Evolutionary conservation across 805 yeast species (phyloP).

Genomic region (Kluyveromyces siamensis): DNA sequence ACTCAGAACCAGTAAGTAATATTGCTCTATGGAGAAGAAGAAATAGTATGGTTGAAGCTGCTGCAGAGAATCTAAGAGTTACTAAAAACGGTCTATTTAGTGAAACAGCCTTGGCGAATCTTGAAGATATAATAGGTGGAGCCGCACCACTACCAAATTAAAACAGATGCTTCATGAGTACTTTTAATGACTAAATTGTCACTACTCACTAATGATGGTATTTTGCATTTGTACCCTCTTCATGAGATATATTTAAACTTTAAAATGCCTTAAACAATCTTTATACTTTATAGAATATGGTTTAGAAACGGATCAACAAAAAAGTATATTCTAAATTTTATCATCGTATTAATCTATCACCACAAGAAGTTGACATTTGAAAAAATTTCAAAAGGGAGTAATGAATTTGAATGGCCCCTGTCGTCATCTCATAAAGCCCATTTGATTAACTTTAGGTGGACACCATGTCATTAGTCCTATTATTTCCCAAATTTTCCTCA

Average conservation of each 20-base stretch:
- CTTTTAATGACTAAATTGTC: neutral
- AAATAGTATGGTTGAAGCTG: conserved; percentile 66
- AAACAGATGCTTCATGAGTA: conserved; percentile 3
- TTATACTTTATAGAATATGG: neutral
- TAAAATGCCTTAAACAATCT: neutral
- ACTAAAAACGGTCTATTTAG: conserved; percentile 72
- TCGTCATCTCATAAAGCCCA: neutral
- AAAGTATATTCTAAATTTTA: neutral
- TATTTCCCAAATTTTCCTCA: neutral
- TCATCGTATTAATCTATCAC: too few relatives aligned
- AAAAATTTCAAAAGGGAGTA: neutral
- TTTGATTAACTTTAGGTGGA: too few relatives aligned
- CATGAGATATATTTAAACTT: neutral
- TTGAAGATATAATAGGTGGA: conserved; percentile 44
- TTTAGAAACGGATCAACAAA: neutral
- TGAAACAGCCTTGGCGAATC: conserved; percentile 64
- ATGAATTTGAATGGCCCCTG: neutral
- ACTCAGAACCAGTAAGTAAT: conserved; percentile 9
- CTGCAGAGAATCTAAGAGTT: conserved; percentile 63
- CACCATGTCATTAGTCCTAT: too few relatives aligned
- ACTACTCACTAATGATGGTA: neutral
- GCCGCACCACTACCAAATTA: neutral
- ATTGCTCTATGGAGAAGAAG: conserved; percentile 40
- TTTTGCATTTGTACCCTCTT: neutral
- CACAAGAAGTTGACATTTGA: too few relatives aligned